These are phyloP conservation scores for Citrus maxima DNA, from an alignment of 345 rosid genomes.

Conservation along the genomic window DNA sequence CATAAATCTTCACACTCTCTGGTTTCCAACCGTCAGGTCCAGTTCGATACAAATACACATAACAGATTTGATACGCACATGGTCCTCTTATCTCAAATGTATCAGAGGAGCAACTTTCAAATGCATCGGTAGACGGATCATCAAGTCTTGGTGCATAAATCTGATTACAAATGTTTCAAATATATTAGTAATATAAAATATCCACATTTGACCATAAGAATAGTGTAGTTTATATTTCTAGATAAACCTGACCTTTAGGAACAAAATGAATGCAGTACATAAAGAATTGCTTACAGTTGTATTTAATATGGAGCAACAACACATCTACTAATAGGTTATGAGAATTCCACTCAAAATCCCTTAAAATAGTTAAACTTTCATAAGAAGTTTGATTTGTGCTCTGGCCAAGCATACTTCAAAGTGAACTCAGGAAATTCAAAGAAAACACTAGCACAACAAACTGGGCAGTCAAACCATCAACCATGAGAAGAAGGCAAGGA, in stretches of 20 bases:
- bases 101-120: conserved; percentile 77
- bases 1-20: conserved; percentile 45
- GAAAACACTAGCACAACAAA: no score
- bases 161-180: conserved; percentile 30
- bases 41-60: conserved; percentile 66
- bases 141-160: conserved; percentile 76
- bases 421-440: no score
- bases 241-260: not conserved
- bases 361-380: not conserved
- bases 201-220: not conserved
- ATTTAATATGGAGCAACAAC: not conserved
- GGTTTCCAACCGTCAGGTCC: conserved; percentile 94
- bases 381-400: not conserved
- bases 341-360: not conserved
- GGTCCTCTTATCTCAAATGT: conserved; percentile 73
- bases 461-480: no score
- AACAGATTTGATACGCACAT: conserved; percentile 72
- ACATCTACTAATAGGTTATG: not conserved
- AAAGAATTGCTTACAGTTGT: not conserved
- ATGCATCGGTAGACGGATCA: conserved; percentile 53
- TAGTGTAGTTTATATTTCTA: not conserved
- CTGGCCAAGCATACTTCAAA: not conserved
- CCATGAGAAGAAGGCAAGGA: no score
- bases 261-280: not conserved
- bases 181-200: not conserved